A percentile compares a stretch with the other conserved stretches of the same genome.
phyloP scores from a whole-genome alignment of 1,284 basidiomycete genomes.

The Porogramme epimiltina region DNA sequence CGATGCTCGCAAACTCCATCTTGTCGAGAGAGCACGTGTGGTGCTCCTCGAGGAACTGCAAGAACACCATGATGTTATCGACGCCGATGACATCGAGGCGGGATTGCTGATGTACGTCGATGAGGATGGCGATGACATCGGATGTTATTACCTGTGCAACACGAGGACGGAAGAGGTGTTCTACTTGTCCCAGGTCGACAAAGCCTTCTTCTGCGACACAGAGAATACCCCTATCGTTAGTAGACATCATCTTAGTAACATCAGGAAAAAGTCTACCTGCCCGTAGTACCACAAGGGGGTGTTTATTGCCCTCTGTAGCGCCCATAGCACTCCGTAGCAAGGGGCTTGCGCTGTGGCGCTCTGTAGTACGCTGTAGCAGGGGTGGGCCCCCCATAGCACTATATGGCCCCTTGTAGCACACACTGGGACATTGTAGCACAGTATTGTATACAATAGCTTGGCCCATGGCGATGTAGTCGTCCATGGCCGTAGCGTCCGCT shows the following conservation, averaged over 20 bases:
- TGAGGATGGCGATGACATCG: conserved; percentile 6
- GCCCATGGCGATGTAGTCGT: no score
- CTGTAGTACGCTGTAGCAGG: no score
- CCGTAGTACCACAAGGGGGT: no score
- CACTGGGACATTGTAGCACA: no score
- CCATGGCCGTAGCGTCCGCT: no score
- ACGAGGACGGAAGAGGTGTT: conserved; percentile 13
- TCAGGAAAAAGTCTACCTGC: no score
- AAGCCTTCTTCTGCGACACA: background rate
- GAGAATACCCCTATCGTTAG: conserved; percentile 1
- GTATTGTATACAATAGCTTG: no score
- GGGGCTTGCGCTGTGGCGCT: no score
- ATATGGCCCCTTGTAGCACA: no score
- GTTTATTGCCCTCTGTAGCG: no score
- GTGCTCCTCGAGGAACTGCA: background rate
- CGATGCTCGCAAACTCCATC: background rate
- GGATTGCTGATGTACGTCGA: conserved; percentile 7
- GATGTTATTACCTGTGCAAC: conserved; percentile 24
- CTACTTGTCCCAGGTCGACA: conserved; percentile 14
- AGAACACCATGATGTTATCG: background rate
- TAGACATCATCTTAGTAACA: conserved; percentile 18
- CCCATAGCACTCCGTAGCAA: no score
- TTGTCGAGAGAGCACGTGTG: conserved; percentile 5
- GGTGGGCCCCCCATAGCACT: no score
- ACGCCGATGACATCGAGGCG: conserved; percentile 14